These are phyloP conservation scores for Wickerhamomyces chaumierensis DNA, from an alignment of 805 yeast species.

Conservation along the genomic window DNA sequence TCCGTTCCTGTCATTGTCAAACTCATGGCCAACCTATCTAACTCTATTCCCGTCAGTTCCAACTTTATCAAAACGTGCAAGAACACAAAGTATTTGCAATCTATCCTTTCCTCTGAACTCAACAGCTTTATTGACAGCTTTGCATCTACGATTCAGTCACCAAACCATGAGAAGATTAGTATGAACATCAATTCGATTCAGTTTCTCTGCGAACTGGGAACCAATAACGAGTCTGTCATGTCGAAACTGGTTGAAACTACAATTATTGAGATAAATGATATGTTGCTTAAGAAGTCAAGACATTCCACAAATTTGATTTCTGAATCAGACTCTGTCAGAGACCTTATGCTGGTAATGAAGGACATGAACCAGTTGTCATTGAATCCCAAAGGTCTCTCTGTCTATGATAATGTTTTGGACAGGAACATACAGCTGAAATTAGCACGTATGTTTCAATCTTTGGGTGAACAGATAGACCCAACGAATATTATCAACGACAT, in stretches of 20 bases:
- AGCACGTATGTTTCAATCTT: constrained; percentile 8
- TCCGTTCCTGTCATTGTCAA: constrained; percentile 27
- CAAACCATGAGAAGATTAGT: constrained; percentile 14
- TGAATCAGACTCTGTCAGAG: constrained; percentile 4
- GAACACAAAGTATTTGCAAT: constrained; percentile 3
- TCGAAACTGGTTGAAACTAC: constrained; percentile 9
- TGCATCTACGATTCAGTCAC: constrained; percentile 13
- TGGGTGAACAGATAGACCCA: constrained; percentile 14
- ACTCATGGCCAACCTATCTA: constrained; percentile 18
- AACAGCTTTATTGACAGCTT: constrained; percentile 10
- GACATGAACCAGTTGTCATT: constrained; percentile 3
- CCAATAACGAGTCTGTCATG: constrained; percentile 5
- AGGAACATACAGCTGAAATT: constrained; percentile 13
- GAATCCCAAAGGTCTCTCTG: constrained; percentile 5
- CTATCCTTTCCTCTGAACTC: constrained; percentile 10
- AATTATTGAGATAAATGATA: constrained; percentile 13
- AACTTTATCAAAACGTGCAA: not conserved
- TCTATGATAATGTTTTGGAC: constrained; percentile 15
- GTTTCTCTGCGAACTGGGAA: constrained; percentile 1
- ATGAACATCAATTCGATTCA: constrained; percentile 12
- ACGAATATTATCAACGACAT: constrained; percentile 12
- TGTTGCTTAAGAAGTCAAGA: constrained; percentile 6
- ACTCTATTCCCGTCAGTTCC: constrained; percentile 3
- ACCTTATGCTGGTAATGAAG: constrained; percentile 13
- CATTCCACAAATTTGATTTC: constrained; percentile 5